Percentiles rank a stretch among this genome's conserved stretches.
phyloP scores from a whole-genome alignment of 2,329 filamentous ascomycete genomes.

The Pseudodiploospora longispora region DNA sequence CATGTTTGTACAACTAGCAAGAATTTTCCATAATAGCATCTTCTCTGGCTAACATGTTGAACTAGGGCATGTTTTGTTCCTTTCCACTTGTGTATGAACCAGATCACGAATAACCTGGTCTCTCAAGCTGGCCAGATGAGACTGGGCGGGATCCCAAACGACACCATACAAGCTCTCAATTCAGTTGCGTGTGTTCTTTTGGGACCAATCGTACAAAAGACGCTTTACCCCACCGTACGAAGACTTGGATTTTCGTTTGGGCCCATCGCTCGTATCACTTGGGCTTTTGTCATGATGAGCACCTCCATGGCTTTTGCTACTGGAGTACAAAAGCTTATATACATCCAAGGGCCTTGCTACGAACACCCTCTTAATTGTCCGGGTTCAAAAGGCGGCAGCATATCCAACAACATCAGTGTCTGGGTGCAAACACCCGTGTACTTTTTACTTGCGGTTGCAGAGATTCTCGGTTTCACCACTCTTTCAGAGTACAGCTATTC shows the following conservation, averaged over 20 bases:
- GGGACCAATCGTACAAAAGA: slow-evolving; percentile 13
- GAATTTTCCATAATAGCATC: slow-evolving; percentile 1
- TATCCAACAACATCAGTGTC: slow-evolving; percentile 27
- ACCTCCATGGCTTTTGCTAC: slow-evolving; percentile 41
- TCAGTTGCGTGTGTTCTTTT: slow-evolving; percentile 34
- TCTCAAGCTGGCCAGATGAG: slow-evolving; percentile 43
- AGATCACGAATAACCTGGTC: slow-evolving; percentile 49
- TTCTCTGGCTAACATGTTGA: slow-evolving; percentile 14
- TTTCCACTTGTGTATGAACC: slow-evolving; percentile 50
- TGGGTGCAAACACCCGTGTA: slow-evolving; percentile 32
- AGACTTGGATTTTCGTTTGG: neutral
- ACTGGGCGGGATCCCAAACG: slow-evolving; percentile 41
- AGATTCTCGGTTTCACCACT: neutral
- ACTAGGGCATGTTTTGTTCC: slow-evolving; percentile 36
- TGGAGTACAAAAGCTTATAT: slow-evolving; percentile 42
- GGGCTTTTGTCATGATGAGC: slow-evolving; percentile 36
- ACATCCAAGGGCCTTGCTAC: slow-evolving; percentile 36
- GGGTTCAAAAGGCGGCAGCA: slow-evolving; percentile 16
- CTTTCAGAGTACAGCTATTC: neutral
- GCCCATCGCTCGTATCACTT: slow-evolving; percentile 17
- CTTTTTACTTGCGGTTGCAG: slow-evolving; percentile 16
- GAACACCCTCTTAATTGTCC: slow-evolving; percentile 26
- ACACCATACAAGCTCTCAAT: slow-evolving; percentile 40
- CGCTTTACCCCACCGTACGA: neutral
- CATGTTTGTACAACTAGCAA: slow-evolving; percentile 35